A percentile compares a stretch with the other conserved stretches of the same genome.
phyloP scores from a whole-genome alignment of 164 flowering plant genomes.

The Liquidambar formosana region DNA sequence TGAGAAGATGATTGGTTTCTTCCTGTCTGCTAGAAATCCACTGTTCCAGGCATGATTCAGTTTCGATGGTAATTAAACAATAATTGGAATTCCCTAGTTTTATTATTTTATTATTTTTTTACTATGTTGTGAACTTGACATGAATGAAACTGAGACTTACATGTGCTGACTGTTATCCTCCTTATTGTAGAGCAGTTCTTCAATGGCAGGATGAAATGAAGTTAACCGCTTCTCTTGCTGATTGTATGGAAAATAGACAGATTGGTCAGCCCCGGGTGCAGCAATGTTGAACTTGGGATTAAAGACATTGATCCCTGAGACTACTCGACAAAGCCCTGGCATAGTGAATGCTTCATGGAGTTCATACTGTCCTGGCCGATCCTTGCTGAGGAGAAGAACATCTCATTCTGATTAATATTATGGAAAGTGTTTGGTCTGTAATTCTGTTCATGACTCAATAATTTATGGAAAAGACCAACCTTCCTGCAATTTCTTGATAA shows the following conservation, averaged over 20 bases:
- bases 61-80: too few relatives aligned
- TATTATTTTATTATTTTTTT: too few relatives aligned
- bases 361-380: constrained; percentile 93
- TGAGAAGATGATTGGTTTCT: constrained; percentile 90
- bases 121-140: not conserved
- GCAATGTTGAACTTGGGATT: constrained; percentile 97
- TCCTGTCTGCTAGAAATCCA: constrained; percentile 75
- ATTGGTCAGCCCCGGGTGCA: constrained; percentile 93
- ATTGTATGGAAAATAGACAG: constrained; percentile 83
- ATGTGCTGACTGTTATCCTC: constrained; percentile 75
- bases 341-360: constrained; percentile 78
- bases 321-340: constrained; percentile 86
- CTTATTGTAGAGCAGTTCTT: constrained; percentile 71
- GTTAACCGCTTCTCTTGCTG: constrained; percentile 60
- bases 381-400: constrained; percentile 51
- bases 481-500: constrained; percentile 95
- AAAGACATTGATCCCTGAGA: constrained; percentile 86
- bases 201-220: constrained; percentile 72
- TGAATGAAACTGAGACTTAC: constrained; percentile 47
- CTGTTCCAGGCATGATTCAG: constrained; percentile 37
- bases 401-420: not conserved
- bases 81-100: too few relatives aligned
- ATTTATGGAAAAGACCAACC: constrained; percentile 36
- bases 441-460: too few relatives aligned
- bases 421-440: not conserved